Conservation (phyloP, 768 basidiomycete genomes). For the Suillus subalutaceus region DNA sequence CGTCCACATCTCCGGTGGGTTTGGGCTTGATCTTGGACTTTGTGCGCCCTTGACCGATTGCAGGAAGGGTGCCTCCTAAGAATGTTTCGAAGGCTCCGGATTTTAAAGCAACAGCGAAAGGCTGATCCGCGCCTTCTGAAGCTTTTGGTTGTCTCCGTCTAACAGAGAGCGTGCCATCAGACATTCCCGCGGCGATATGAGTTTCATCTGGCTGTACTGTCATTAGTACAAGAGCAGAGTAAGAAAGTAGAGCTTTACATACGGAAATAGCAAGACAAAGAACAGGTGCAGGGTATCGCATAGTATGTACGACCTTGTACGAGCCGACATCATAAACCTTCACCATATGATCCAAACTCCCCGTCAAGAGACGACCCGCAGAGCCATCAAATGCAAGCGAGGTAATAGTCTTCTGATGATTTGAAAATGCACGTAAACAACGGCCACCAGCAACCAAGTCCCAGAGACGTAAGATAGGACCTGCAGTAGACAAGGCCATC, state of each 20-base stretch:
- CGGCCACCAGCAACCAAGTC: slow-evolving; percentile 90
- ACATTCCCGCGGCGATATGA: slow-evolving; percentile 96
- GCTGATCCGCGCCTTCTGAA: slow-evolving; percentile 49
- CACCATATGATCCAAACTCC: slow-evolving; percentile 95
- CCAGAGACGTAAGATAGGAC: slow-evolving; percentile 93
- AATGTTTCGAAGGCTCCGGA: slow-evolving; percentile 71
- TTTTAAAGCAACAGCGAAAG: slow-evolving; percentile 42
- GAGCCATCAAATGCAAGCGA: slow-evolving; percentile 79
- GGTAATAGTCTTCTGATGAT: slow-evolving; percentile 98
- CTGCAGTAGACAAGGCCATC: slow-evolving; percentile 82
- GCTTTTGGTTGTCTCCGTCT: slow-evolving; percentile 82
- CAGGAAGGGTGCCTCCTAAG: slow-evolving; percentile 54
- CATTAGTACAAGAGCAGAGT: slow-evolving; percentile 14
- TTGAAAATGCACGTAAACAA: slow-evolving; percentile 89
- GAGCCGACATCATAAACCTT: slow-evolving; percentile 96
- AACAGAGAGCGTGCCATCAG: slow-evolving; percentile 97
- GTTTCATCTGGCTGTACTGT: slow-evolving; percentile 85
- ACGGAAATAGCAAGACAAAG: slow-evolving; percentile 92
- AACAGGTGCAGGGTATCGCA: slow-evolving; percentile 95
- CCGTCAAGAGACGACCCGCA: slow-evolving; percentile 82
- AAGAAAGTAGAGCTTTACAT: slow-evolving; percentile 32
- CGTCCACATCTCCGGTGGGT: slow-evolving; percentile 64
- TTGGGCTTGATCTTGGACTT: slow-evolving; percentile 52
- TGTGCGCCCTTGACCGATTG: slow-evolving; percentile 56
- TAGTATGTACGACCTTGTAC: slow-evolving; percentile 96